Evolutionary conservation across 2,329 filamentous ascomycete species (phyloP).

Genomic region (Clathrospora elynae): DNA sequence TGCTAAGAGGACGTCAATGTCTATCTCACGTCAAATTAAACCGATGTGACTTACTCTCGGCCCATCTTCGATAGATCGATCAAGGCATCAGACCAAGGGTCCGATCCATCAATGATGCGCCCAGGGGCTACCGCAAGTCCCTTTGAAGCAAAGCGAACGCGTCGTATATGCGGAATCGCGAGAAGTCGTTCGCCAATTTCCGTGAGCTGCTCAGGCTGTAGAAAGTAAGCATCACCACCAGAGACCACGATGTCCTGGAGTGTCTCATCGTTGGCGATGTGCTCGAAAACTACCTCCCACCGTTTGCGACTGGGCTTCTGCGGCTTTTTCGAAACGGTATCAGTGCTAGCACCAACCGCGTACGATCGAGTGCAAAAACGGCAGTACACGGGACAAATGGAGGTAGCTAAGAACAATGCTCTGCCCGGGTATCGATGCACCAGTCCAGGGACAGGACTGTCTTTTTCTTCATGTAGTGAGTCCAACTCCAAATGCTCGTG

Average conservation of each 20-base stretch:
- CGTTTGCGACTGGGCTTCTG: conserved; percentile 51
- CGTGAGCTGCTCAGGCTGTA: conserved; percentile 58
- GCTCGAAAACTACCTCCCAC: conserved; percentile 63
- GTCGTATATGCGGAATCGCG: conserved; percentile 61
- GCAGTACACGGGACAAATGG: conserved; percentile 67
- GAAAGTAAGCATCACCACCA: conserved; percentile 66
- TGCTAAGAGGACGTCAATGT: conserved; percentile 5
- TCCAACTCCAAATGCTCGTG: conserved; percentile 62
- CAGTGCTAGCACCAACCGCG: conserved; percentile 61
- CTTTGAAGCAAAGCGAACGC: conserved; percentile 67
- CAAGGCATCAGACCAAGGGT: conserved; percentile 61
- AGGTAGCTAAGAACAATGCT: conserved; percentile 64
- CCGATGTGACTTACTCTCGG: conserved; percentile 41
- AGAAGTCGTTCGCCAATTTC: conserved; percentile 62
- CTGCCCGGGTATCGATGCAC: conserved; percentile 70
- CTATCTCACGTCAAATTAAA: background rate
- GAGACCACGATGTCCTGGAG: conserved; percentile 67
- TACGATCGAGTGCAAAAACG: conserved; percentile 67
- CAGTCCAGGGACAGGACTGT: conserved; percentile 62
- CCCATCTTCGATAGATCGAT: conserved; percentile 59
- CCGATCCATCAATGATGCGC: conserved; percentile 58
- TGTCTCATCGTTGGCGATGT: conserved; percentile 58
- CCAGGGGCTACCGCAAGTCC: conserved; percentile 64
- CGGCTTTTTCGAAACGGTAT: conserved; percentile 51
- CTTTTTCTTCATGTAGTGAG: conserved; percentile 62